Evolutionary conservation across 768 basidiomycete species (phyloP).

Genomic region (Neoboletus magnificus): DNA sequence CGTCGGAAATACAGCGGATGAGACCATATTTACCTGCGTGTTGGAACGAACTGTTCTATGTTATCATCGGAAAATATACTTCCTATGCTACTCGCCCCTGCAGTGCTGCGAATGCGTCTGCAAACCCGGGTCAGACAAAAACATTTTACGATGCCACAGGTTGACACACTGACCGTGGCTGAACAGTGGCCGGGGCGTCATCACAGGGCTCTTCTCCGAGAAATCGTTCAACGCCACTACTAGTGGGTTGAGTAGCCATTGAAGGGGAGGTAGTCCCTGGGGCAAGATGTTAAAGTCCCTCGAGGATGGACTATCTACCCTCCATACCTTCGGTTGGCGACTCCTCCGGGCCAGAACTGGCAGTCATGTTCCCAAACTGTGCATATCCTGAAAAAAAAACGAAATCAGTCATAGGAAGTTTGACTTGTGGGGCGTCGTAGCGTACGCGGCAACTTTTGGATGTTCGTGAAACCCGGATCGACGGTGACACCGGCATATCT

Average conservation of each 20-base stretch:
- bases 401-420: neutral
- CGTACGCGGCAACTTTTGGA: slow-evolving; percentile 72
- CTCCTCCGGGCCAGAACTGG: slow-evolving; percentile 20
- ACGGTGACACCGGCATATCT: slow-evolving; percentile 75
- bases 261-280: slow-evolving; percentile 13
- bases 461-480: slow-evolving; percentile 71
- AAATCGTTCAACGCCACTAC: slow-evolving; percentile 3
- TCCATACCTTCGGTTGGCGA: slow-evolving; percentile 22
- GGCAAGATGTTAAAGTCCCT: neutral
- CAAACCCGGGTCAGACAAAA: slow-evolving; percentile 9
- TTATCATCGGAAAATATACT: slow-evolving; percentile 46
- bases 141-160: neutral
- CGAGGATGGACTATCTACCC: neutral
- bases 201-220: slow-evolving; percentile 42
- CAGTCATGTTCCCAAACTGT: slow-evolving; percentile 55
- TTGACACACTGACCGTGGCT: slow-evolving; percentile 35
- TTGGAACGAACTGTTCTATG: slow-evolving; percentile 57
- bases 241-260: slow-evolving; percentile 1
- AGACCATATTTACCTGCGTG: slow-evolving; percentile 50
- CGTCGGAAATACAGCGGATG: neutral
- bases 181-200: slow-evolving; percentile 60
- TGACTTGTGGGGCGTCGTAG: neutral
- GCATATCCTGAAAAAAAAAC: slow-evolving; percentile 55
- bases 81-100: slow-evolving; percentile 29
- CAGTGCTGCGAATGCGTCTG: slow-evolving; percentile 34